These are phyloP conservation scores for Candida silvicultrix DNA, from an alignment of 805 yeast species.

Conservation along the genomic window DNA sequence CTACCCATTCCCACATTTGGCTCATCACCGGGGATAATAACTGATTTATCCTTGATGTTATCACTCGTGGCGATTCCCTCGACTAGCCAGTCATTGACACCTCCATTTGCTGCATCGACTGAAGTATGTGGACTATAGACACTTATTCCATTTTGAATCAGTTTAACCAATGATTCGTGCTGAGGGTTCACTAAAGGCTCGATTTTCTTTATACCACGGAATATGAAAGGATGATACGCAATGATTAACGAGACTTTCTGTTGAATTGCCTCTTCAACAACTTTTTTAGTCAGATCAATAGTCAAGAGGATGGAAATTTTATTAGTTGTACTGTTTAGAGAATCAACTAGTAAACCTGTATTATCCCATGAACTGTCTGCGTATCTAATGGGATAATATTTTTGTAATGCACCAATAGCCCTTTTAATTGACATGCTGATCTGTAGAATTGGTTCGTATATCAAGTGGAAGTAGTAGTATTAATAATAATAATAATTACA, in stretches of 20 bases:
- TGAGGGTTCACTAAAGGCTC: constrained; percentile 63
- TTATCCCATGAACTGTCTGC: constrained; percentile 95
- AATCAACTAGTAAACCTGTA: constrained; percentile 83
- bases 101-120: constrained; percentile 86
- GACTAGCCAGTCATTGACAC: constrained; percentile 90
- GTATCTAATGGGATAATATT: constrained; percentile 68
- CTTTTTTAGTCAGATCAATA: constrained; percentile 77
- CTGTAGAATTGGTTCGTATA: too few species aligned
- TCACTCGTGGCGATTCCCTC: constrained; percentile 39
- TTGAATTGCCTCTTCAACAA: constrained; percentile 77
- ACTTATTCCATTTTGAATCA: constrained; percentile 72
- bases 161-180: constrained; percentile 64
- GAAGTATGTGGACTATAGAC: constrained; percentile 97
- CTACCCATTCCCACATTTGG: constrained; percentile 80
- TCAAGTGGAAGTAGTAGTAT: too few species aligned
- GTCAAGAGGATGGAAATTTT: constrained; percentile 49
- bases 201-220: constrained; percentile 76
- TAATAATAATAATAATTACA: too few species aligned
- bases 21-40: constrained; percentile 38
- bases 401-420: constrained; percentile 52
- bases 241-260: constrained; percentile 51
- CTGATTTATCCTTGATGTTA: constrained; percentile 17
- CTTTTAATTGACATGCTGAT: constrained; percentile 28
- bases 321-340: constrained; percentile 31
- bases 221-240: constrained; percentile 94